Conservation (phyloP, 495 filamentous ascomycete genomes). For the Wilcoxina mikolae region DNA sequence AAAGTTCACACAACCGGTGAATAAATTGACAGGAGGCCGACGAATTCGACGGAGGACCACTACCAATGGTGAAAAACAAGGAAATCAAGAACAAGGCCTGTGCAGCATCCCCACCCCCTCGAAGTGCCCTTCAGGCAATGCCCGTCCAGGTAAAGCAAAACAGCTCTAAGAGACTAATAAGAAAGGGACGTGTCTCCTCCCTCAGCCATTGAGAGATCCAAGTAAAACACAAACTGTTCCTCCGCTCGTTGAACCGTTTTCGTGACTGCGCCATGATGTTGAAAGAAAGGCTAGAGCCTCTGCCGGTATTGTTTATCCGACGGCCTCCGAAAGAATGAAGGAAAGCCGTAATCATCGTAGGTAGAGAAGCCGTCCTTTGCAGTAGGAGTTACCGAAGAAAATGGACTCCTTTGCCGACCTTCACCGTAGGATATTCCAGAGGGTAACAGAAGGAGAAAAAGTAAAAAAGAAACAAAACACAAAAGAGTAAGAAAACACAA, state of each 20-base stretch:
- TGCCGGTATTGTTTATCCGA: neutral
- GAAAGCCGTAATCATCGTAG: neutral
- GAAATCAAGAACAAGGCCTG: neutral
- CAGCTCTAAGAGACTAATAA: conserved; percentile 1
- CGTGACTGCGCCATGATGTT: neutral
- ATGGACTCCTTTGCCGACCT: neutral
- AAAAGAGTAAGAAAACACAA: neutral
- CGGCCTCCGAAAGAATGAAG: neutral
- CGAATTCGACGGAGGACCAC: conserved; percentile 1
- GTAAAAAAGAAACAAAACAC: neutral
- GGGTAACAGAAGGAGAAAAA: conserved; percentile 2
- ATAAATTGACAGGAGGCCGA: conserved; percentile 3
- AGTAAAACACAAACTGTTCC: conserved; percentile 2
- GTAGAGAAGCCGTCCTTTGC: neutral
- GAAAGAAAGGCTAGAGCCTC: neutral
- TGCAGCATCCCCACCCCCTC: conserved; percentile 1
- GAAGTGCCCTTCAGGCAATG: conserved; percentile 1
- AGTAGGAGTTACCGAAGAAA: neutral
- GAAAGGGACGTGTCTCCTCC: conserved; percentile 8
- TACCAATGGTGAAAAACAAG: neutral
- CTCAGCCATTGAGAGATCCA: conserved; percentile 7
- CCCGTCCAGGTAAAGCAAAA: conserved; percentile 7
- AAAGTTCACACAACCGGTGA: conserved; percentile 6
- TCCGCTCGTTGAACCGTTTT: neutral
- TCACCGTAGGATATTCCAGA: neutral